Percentiles rank a stretch among this genome's conserved stretches.
These are phyloP conservation scores for Chenopodium quinoa DNA, from an alignment of 148 eudicot genomes.

Conservation along the genomic window DNA sequence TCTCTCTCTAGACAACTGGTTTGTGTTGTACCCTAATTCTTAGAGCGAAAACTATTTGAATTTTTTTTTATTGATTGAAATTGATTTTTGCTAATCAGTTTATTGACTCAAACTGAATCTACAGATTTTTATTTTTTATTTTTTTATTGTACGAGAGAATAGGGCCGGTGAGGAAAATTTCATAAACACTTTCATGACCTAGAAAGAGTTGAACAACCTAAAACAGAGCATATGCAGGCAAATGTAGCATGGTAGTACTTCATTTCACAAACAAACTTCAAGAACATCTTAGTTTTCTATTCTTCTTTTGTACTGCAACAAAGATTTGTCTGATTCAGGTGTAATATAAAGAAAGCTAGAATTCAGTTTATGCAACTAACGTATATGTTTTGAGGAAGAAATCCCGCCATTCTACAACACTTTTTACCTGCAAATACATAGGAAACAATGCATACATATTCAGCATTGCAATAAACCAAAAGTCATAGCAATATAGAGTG, in stretches of 20 bases:
- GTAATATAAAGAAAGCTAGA: conserved; percentile 1
- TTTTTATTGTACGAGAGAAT: neutral
- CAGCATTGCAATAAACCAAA: too few species aligned
- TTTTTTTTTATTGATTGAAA: too few species aligned
- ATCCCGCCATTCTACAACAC: conserved; percentile 89
- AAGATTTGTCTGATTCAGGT: neutral
- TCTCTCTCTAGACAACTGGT: too few species aligned
- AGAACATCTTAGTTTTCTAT: neutral
- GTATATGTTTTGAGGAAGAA: conserved; percentile 70
- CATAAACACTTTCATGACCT: neutral
- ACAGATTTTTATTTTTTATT: too few species aligned
- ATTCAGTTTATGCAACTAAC: conserved; percentile 38
- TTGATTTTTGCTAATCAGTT: too few species aligned
- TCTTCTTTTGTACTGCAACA: too few species aligned
- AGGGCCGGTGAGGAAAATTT: neutral
- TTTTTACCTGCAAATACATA: conserved; percentile 61
- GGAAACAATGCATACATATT: neutral
- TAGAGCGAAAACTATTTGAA: neutral
- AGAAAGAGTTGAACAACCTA: neutral
- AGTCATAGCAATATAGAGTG: neutral
- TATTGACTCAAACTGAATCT: too few species aligned
- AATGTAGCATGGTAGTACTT: neutral
- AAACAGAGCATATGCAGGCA: neutral
- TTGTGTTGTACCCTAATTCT: too few species aligned
- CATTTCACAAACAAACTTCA: neutral